A percentile compares a stretch with the other conserved stretches of the same genome.
Evolutionary conservation across 2,329 filamentous ascomycete species (phyloP).

Genomic region (Trichoderma koningii): DNA sequence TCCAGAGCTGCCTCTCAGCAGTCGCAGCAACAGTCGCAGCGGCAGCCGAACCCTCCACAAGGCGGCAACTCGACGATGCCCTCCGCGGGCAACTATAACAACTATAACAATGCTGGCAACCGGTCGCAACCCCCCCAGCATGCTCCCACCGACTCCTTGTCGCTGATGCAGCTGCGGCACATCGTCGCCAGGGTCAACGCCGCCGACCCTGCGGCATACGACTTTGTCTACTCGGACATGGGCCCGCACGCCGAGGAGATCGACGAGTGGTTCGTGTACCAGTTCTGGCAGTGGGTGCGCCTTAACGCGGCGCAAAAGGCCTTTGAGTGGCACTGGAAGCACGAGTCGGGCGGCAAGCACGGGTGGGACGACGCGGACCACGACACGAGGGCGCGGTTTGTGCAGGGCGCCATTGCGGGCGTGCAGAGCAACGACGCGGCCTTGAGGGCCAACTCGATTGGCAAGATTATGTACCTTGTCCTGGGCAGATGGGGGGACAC

Average conservation of each 20-base stretch:
- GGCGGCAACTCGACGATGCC: not conserved
- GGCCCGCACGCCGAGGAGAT: conserved; percentile 81
- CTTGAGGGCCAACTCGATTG: conserved; percentile 55
- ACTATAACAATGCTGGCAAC: conserved; percentile 29
- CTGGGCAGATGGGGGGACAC: conserved; percentile 72
- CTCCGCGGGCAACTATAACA: not conserved
- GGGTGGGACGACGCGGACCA: conserved; percentile 69
- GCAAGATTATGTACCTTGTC: conserved; percentile 61
- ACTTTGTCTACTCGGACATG: conserved; percentile 77
- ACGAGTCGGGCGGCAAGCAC: conserved; percentile 43
- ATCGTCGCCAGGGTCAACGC: conserved; percentile 74
- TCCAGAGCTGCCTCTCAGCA: conserved; percentile 27
- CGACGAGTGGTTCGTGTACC: conserved; percentile 97
- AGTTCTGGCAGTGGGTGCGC: conserved; percentile 79
- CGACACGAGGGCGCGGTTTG: conserved; percentile 58
- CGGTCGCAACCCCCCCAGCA: conserved; percentile 42
- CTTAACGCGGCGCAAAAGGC: conserved; percentile 72
- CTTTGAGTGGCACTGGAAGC: conserved; percentile 76
- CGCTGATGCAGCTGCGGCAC: conserved; percentile 70
- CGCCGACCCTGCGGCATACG: conserved; percentile 72
- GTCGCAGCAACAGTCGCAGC: conserved; percentile 23
- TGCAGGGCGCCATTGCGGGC: conserved; percentile 54
- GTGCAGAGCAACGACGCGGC: conserved; percentile 50
- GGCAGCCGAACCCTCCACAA: conserved; percentile 2
- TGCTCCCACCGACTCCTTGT: conserved; percentile 67